Evolutionary conservation across 371 early-diverging fungal species (phyloP), one percentile per base, ranked within the genome.

Genomic region (Amoeboaphelidium protococcarum): DNA sequence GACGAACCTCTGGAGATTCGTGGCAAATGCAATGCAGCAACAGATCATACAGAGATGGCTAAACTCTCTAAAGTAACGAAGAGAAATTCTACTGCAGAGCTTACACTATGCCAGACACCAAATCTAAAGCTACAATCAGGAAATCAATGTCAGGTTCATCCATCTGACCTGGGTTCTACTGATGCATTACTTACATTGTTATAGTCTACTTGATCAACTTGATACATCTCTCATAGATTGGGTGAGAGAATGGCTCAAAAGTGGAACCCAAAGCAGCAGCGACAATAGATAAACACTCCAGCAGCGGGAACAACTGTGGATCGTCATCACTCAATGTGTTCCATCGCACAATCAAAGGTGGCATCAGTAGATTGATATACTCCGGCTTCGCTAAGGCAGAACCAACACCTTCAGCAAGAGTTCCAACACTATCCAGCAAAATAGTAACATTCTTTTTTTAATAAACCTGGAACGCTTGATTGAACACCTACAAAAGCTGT

Each of bases 371-470:
- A 19, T 75, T 65, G 26, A 85, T 69, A 53, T 64, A 79, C 40
- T 65, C 62, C 27, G 74, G 81, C 48, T 78, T 67, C 58, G 75
- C 79, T 19, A 94, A 68, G 47, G 73, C 79, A 21, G 59, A 48
- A 0, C 79, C 85, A 3, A 88, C 88, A 1, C 81, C 69, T 55
- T 88, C 89, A 10, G 90, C 90, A 21, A 94, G 64, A 2, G 89
- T 88, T 3, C 84, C 85, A 20, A 91, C 73, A 3, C 85, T 85
- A 53, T 94, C 95, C 60, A 86, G 91, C 43, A 91, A 63, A 25
- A 85, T 74, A 6, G 80, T 58, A 52, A 89, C 56, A 63, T 90
- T 91, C 58, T 82, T 81, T 50, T 74, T 67, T 63, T 83, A 80
- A 63, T 90, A 91, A 24, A 71, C 72, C 20, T 58, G 51, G 51